phyloP scores from a whole-genome alignment of 1,284 basidiomycete genomes.

The Cutaneotrichosporon cutaneum region DNA sequence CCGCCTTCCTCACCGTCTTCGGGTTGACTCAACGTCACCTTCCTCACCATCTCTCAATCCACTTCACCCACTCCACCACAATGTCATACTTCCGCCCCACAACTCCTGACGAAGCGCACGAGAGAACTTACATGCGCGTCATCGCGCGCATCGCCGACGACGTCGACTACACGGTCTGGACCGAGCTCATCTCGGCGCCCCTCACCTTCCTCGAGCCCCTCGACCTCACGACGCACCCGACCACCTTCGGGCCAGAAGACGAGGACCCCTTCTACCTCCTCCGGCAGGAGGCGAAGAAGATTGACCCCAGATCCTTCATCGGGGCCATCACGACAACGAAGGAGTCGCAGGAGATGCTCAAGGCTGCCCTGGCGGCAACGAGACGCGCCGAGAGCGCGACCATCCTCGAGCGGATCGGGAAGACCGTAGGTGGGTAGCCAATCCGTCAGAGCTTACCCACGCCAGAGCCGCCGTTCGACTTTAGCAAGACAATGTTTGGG shows the following conservation, averaged over 20 bases:
- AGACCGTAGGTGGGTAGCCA: neutral
- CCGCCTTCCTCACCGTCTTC: no score
- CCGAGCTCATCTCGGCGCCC: neutral
- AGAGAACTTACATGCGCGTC: no score
- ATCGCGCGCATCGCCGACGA: neutral
- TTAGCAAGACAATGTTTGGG: neutral
- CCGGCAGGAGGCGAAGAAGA: neutral
- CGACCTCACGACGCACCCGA: constrained; percentile 12
- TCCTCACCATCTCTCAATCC: neutral
- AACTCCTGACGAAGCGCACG: constrained; percentile 9
- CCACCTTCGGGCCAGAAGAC: constrained; percentile 16
- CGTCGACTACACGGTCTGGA: neutral
- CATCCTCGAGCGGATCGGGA: neutral
- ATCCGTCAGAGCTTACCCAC: neutral
- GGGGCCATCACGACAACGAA: neutral
- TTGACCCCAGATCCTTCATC: neutral
- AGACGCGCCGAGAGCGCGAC: neutral
- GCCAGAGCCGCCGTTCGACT: neutral
- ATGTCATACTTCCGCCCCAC: neutral
- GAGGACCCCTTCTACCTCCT: constrained; percentile 13
- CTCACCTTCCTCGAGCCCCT: constrained; percentile 5
- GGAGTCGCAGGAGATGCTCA: constrained; percentile 1
- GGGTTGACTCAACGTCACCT: neutral
- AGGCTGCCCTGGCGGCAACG: neutral
- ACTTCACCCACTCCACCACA: neutral